Evolutionary conservation across 2,329 filamentous ascomycete genomes (phyloP).

Genomic region (Rhynchosporium agropyri): DNA sequence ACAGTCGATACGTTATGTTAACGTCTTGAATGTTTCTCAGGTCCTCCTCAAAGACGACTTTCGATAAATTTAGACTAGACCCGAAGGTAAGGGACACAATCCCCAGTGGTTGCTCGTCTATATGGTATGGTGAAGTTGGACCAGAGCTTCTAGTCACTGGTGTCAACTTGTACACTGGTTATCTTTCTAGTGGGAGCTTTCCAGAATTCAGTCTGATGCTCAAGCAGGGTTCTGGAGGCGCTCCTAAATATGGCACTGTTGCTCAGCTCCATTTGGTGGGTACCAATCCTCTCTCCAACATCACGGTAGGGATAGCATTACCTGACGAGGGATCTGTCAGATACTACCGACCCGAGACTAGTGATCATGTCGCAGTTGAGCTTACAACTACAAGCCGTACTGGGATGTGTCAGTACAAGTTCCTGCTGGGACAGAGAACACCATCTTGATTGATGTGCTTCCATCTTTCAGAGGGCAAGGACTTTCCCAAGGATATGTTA

Average conservation of each 20-base stretch:
- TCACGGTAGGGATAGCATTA: conserved; percentile 56
- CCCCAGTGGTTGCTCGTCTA: conserved; percentile 48
- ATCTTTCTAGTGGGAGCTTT: conserved; percentile 54
- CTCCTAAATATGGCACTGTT: conserved; percentile 70
- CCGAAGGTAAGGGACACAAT: conserved; percentile 51
- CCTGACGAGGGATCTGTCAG: conserved; percentile 59
- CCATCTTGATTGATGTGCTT: conserved; percentile 43
- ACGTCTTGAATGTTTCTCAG: conserved; percentile 33
- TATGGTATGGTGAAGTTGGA: conserved; percentile 52
- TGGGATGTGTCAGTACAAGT: conserved; percentile 63
- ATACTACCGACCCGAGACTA: conserved; percentile 60
- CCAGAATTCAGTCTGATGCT: conserved; percentile 66
- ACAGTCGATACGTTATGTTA: conserved; percentile 37
- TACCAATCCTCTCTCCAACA: conserved; percentile 56
- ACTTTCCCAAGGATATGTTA: conserved; percentile 63
- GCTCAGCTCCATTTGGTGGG: conserved; percentile 60
- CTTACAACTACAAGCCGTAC: conserved; percentile 58
- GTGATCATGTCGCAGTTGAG: conserved; percentile 59
- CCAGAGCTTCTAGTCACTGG: conserved; percentile 48
- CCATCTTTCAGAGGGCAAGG: conserved; percentile 62
- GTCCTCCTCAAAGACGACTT: background rate
- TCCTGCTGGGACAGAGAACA: conserved; percentile 47
- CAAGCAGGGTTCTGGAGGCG: conserved; percentile 68
- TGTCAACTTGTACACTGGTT: conserved; percentile 57
- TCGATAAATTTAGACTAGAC: conserved; percentile 31